A percentile compares a stretch with the other conserved stretches of the same genome.
Conservation (phyloP, 352 stramenopile species). For the Aphanomyces euteiches region DNA sequence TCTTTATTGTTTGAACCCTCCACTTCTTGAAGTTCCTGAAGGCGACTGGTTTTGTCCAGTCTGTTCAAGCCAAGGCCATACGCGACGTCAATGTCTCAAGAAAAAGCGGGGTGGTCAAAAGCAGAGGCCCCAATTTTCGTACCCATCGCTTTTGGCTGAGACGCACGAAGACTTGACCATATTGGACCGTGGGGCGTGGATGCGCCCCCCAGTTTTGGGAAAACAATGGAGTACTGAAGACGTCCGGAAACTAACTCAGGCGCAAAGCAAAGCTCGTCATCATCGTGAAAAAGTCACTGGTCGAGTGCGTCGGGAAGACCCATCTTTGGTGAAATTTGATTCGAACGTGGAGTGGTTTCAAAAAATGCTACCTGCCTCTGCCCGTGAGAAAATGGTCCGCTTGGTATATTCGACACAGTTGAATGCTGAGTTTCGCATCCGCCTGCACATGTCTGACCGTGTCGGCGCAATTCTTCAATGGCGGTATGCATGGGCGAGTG, state of each 20-base stretch:
- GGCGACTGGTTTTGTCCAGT: slow-evolving; percentile 72
- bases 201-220: slow-evolving; percentile 4
- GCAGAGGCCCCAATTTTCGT: slow-evolving; percentile 27
- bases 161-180: slow-evolving; percentile 30
- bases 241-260: slow-evolving; percentile 10
- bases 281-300: slow-evolving; percentile 17
- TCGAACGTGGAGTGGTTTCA: slow-evolving; percentile 5
- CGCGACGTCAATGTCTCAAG: slow-evolving; percentile 28
- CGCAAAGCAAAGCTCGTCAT: slow-evolving; percentile 6
- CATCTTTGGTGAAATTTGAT: not conserved
- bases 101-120: slow-evolving; percentile 25
- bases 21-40: slow-evolving; percentile 60
- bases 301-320: not conserved
- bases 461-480: slow-evolving; percentile 4
- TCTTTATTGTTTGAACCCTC: slow-evolving; percentile 64
- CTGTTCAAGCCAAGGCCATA: slow-evolving; percentile 35
- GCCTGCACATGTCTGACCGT: not conserved
- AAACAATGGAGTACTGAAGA: slow-evolving; percentile 24
- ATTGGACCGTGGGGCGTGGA: slow-evolving; percentile 8
- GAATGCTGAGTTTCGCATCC: slow-evolving; percentile 17
- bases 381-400: not conserved
- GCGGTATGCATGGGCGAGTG: not conserved
- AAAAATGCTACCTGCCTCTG: not conserved
- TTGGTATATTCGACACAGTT: slow-evolving; percentile 15
- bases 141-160: slow-evolving; percentile 22